These are phyloP conservation scores for Nakazawaea anatomiae DNA, from an alignment of 805 yeast genomes.

Conservation along the genomic window DNA sequence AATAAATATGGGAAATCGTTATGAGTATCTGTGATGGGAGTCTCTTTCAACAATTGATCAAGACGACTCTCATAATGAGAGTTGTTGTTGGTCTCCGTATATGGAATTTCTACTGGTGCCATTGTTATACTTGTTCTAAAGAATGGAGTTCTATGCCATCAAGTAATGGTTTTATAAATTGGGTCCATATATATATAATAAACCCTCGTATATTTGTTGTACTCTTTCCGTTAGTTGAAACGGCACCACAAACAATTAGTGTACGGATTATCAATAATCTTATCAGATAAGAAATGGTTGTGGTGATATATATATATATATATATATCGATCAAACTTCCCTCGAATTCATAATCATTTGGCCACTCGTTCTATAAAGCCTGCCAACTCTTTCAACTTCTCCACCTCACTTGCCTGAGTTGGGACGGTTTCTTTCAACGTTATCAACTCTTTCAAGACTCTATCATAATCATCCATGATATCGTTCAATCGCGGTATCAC, in stretches of 20 bases:
- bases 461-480: slow-evolving; percentile 4
- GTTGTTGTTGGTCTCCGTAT: neutral
- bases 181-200: no score
- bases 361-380: slow-evolving; percentile 1
- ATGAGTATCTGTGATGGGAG: slow-evolving; percentile 41
- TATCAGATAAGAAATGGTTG: no score
- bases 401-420: slow-evolving; percentile 1
- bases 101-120: slow-evolving; percentile 4
- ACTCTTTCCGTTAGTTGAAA: no score
- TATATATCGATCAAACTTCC: no score
- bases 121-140: neutral
- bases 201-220: no score
- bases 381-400: slow-evolving; percentile 3
- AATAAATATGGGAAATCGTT: slow-evolving; percentile 49
- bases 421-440: slow-evolving; percentile 1
- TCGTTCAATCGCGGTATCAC: slow-evolving; percentile 6
- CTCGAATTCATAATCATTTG: neutral
- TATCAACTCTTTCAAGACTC: neutral
- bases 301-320: no score
- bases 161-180: no score
- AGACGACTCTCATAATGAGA: slow-evolving; percentile 5
- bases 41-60: neutral
- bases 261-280: no score
- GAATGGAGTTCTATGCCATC: neutral
- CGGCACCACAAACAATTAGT: no score